Conservation (phyloP, 2,329 filamentous ascomycete genomes). For the Magnaporthiopsis poae region DNA sequence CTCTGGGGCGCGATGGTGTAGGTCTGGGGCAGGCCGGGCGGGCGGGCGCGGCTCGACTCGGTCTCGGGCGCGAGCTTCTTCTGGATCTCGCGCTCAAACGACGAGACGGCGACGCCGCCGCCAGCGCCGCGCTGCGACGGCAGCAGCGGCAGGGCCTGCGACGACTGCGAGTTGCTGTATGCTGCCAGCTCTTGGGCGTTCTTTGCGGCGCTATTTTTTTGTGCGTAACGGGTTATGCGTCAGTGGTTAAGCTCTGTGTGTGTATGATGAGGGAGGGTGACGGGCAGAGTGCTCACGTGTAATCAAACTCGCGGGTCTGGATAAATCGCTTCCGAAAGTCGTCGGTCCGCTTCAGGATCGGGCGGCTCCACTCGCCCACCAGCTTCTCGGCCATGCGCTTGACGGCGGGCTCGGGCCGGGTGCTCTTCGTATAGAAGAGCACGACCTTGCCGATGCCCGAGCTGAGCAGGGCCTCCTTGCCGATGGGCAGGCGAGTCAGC, state of each 20-base stretch:
- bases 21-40: conserved; percentile 43
- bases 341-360: conserved; percentile 85
- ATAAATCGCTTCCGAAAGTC: conserved; percentile 81
- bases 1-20: conserved; percentile 53
- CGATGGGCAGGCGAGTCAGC: conserved; percentile 70
- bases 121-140: conserved; percentile 17
- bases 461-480: conserved; percentile 80
- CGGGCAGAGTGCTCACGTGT: conserved; percentile 33
- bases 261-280: too few species aligned
- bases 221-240: conserved; percentile 10
- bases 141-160: conserved; percentile 23
- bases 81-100: conserved; percentile 45
- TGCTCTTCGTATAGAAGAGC: conserved; percentile 93
- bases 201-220: conserved; percentile 39
- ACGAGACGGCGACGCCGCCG: background rate
- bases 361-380: conserved; percentile 90
- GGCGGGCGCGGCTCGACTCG: conserved; percentile 46
- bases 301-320: conserved; percentile 54
- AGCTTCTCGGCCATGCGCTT: conserved; percentile 88
- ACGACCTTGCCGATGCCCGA: conserved; percentile 94
- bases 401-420: conserved; percentile 75
- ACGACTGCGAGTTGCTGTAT: conserved; percentile 20
- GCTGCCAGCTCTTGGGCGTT: conserved; percentile 38
- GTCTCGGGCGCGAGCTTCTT: conserved; percentile 46
- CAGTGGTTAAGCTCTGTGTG: background rate